A percentile compares a stretch with the other conserved stretches of the same genome.
Evolutionary conservation across 306 rosid species (phyloP).

Genomic region (Abrus pulchellus): DNA sequence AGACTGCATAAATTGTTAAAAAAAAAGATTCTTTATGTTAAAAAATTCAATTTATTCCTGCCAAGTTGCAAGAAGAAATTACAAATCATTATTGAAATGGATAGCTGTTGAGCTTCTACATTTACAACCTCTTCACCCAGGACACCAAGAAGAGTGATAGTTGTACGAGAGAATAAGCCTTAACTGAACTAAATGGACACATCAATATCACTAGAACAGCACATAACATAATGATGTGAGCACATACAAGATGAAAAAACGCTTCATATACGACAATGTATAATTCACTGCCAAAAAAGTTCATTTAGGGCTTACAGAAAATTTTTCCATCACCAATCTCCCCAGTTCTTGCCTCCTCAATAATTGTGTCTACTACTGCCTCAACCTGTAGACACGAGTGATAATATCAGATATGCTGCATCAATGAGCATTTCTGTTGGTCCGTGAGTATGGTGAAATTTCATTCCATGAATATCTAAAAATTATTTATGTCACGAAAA

Average conservation of each 20-base stretch:
- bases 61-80: slow-evolving; percentile 25
- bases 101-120: slow-evolving; percentile 31
- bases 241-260: slow-evolving; percentile 22
- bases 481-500: slow-evolving; percentile 19
- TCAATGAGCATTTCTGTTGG: slow-evolving; percentile 27
- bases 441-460: slow-evolving; percentile 19
- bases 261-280: slow-evolving; percentile 23
- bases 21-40: too few relatives aligned
- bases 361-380: slow-evolving; percentile 73
- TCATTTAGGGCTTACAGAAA: slow-evolving; percentile 67
- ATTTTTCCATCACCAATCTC: slow-evolving; percentile 98
- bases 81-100: slow-evolving; percentile 26
- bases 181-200: not conserved
- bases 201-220: slow-evolving; percentile 23
- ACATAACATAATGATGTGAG: slow-evolving; percentile 15
- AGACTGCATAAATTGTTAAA: not conserved
- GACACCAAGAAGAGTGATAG: slow-evolving; percentile 18
- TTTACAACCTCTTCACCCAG: slow-evolving; percentile 1
- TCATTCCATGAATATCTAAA: not conserved
- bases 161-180: slow-evolving; percentile 5
- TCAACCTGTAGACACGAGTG: slow-evolving; percentile 67
- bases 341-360: slow-evolving; percentile 84
- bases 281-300: slow-evolving; percentile 31
- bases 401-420: slow-evolving; percentile 32
- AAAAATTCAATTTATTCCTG: not conserved